Base-by-base conservation (phyloP, 140 eudicot genomes). In the Stevia rebaudiana region DNA sequence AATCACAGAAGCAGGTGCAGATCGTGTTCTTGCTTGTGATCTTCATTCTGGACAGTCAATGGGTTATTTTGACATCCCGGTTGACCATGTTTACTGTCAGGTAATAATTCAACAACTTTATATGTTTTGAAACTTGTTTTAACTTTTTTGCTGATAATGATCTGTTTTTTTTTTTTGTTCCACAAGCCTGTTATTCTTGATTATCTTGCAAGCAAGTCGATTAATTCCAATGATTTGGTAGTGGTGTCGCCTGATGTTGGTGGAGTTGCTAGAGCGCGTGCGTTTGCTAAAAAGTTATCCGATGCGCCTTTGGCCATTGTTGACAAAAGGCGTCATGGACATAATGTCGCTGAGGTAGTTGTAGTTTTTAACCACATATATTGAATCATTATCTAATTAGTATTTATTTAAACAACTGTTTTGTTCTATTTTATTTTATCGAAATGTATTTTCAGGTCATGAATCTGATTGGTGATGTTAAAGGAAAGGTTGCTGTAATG, bases 251-350 rank as follows among this genome's bases (percentile, higher is more conserved):
- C 98, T 69, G 98, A 92, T 76, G 98, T 92, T 72, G 98, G 98
- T 72, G 98, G 98, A 25, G 98, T 88, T 77, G 98, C 98, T 19
- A 79, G 98, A 75, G 98, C 98, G 15, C 95, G 98, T 69, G 98
- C 98, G 18, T 92, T 92, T 78, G 98, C 98, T 7, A 92, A 92
- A 79, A 92, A 92, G 54, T 68, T 92, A 70, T 87, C 96, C 36
- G 98, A 92, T 81, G 98, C 98, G 10, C 98, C 98, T 65, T 72
- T 92, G 74, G 98, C 98, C n/a, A 92, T 92, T 71, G 98, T 92
- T 65, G 98, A 92, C 74, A 92, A 92, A 83, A 88, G 98, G 76
- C 95, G 98, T 12, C 94, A 85, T 5, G 96, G 92, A 13, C 98
- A 92, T 72, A 92, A 92, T 63, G 81, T 92, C 8, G 96, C 98